These are phyloP conservation scores for Saitozyma sp. DNA, from an alignment of 768 basidiomycete genomes.

Conservation along the genomic window DNA sequence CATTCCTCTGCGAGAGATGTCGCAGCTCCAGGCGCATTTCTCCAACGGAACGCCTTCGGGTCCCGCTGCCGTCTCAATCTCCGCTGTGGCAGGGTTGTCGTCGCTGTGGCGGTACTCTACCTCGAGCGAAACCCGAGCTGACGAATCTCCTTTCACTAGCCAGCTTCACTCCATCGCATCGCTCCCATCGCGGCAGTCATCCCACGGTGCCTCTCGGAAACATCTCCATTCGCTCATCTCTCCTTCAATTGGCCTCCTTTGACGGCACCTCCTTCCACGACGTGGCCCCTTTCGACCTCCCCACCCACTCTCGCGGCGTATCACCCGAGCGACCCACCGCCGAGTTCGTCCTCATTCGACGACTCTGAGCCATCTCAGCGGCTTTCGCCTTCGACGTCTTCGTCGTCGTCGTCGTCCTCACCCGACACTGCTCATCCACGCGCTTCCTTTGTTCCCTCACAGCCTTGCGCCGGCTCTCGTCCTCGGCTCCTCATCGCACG, in stretches of 20 bases:
- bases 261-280: conserved; percentile 13
- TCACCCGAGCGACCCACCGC: not conserved
- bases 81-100: conserved; percentile 2
- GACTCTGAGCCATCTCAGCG: not conserved
- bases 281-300: conserved; percentile 3
- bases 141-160: too few relatives aligned
- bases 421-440: not conserved
- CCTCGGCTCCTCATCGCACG: not conserved
- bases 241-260: too few relatives aligned
- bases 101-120: not conserved
- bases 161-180: not conserved
- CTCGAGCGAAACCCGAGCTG: too few relatives aligned
- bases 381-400: too few relatives aligned
- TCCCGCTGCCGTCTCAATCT: conserved; percentile 1
- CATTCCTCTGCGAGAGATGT: too few relatives aligned
- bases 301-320: not conserved
- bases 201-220: not conserved
- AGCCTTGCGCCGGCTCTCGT: conserved; percentile 10
- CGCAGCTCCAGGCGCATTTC: too few relatives aligned
- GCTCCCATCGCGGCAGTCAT: not conserved
- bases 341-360: conserved; percentile 8
- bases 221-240: too few relatives aligned
- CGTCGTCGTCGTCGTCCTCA: too few relatives aligned
- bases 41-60: not conserved
- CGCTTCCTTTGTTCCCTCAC: conserved; percentile 33